phyloP scores from a whole-genome alignment of 148 eudicot species.

The Suaeda aralocaspica region DNA sequence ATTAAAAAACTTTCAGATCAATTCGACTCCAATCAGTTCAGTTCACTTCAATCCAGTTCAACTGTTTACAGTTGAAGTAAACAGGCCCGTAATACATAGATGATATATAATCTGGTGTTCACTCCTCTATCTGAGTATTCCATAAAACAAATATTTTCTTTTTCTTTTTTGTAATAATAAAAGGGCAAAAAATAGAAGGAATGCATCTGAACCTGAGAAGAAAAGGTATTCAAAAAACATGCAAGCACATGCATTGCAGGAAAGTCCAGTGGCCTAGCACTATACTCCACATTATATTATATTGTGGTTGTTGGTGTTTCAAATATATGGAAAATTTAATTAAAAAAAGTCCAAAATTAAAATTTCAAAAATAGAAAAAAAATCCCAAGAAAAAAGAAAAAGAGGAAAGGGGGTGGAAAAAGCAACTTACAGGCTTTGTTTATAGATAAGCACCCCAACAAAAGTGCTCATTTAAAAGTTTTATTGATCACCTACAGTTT shows the following conservation, averaged over 20 bases:
- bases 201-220: slow-evolving; percentile 20
- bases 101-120: no score
- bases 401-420: neutral
- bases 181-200: neutral
- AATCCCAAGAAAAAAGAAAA: neutral
- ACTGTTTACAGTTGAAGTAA: no score
- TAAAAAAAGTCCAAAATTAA: neutral
- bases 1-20: no score
- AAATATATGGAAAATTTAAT: neutral
- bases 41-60: no score
- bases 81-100: no score
- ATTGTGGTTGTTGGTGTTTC: slow-evolving; percentile 12
- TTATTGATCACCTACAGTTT: slow-evolving; percentile 9
- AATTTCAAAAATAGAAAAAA: neutral
- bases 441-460: neutral
- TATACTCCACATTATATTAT: neutral
- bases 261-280: slow-evolving; percentile 20
- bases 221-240: slow-evolving; percentile 29
- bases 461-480: neutral
- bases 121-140: no score
- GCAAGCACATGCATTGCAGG: slow-evolving; percentile 33
- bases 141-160: no score
- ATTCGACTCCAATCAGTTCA: no score
- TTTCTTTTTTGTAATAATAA: no score
- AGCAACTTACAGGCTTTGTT: neutral